These are phyloP conservation scores for Wilhelminamyces savonicus DNA, from an alignment of 805 yeast genomes.

Conservation along the genomic window DNA sequence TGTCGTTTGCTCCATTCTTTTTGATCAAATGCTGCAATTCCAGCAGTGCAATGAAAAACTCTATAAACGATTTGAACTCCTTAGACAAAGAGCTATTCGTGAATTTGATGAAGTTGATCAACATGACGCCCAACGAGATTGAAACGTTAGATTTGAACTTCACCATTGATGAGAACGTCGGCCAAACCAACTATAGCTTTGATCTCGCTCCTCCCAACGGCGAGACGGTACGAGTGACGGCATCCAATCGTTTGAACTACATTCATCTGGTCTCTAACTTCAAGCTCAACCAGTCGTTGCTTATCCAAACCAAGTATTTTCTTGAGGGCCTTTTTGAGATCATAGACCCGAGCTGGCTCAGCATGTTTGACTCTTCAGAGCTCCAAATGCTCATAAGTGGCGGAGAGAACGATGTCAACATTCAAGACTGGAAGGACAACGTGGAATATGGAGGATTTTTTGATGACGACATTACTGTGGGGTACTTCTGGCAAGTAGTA, in stretches of 20 bases:
- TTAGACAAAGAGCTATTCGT: conserved; percentile 63
- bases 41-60: conserved; percentile 38
- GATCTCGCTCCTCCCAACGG: conserved; percentile 61
- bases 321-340: conserved; percentile 66
- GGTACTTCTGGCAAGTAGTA: conserved; percentile 69
- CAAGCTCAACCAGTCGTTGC: conserved; percentile 59
- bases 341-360: conserved; percentile 69
- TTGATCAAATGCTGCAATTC: conserved; percentile 56
- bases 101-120: conserved; percentile 57
- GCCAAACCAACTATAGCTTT: conserved; percentile 33
- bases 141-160: conserved; percentile 60
- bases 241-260: conserved; percentile 60
- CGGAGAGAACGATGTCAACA: conserved; percentile 68
- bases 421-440: conserved; percentile 60
- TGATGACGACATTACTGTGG: conserved; percentile 52
- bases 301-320: conserved; percentile 55
- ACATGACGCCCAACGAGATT: conserved; percentile 50
- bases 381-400: conserved; percentile 66
- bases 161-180: conserved; percentile 48
- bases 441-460: conserved; percentile 62
- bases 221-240: conserved; percentile 45
- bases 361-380: conserved; percentile 80
- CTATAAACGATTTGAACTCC: conserved; percentile 73
- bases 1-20: conserved; percentile 82
- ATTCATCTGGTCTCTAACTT: conserved; percentile 73